Evolutionary conservation across 1,284 basidiomycete genomes (phyloP), one percentile per base, ranked within the genome.

Genomic region (Mycena citricolor): DNA sequence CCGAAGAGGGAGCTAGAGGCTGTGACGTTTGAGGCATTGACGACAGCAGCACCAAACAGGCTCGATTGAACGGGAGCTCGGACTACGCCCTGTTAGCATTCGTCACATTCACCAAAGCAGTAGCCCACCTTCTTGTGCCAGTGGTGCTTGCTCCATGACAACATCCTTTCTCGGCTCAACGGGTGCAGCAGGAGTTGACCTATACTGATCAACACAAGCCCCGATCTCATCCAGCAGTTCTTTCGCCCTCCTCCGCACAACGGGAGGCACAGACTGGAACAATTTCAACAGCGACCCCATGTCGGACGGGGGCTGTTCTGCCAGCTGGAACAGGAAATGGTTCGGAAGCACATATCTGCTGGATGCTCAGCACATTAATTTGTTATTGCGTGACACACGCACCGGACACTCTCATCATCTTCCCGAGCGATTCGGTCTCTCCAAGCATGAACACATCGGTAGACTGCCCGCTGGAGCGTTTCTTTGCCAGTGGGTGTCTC

Each of bases 381-480:
- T n/a, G 26, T 11, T 11, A 11, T n/a, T n/a, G n/a, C n/a, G 11
- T 11, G 11, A 29, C 21, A 22, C 11, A 69, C 79, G 49, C 61
- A 93, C 82, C 84, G 70, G 4, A 80, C 79, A 59, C 88, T 89
- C 64, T 98, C 95, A 61, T 98, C 95, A 53, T 93, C 86, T 47
- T 85, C 80, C 39, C 93, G 73, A 0, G 93, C 90, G 1, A 86
- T 67, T 3, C 61, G 59, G 60, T 98, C 94, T 52, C 95, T 75
- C 95, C 95, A 98, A 22, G 67, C 70, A 65, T 97, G 92, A 14
- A 97, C 69, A 1, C 73, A 71, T 45, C 73, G 77, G 62, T 90
- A 90, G n/a, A 93, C 79, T 31, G 74, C 74, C 32, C 68, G 62
- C 48, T 80, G 76, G 10, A 54, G 38, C 53, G 77, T 64, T 26